Evolutionary conservation across 768 basidiomycete species (phyloP), one percentile per base, ranked within the genome.

Genomic region (Lentinus tigrinus): DNA sequence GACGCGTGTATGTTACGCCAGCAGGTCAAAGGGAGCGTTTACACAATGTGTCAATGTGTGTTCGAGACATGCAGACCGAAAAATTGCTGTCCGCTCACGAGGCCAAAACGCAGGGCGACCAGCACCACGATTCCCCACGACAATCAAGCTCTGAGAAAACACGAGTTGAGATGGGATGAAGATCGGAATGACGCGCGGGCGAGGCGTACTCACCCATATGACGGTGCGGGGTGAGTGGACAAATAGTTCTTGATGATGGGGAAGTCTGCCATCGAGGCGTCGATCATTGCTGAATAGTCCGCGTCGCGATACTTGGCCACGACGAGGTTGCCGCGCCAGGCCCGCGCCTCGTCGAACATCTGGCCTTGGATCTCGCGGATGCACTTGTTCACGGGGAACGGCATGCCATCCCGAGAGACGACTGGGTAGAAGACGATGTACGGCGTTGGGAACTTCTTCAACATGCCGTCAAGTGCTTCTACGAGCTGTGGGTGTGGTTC

Each of bases 221-320:
- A 55, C 53, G 85, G 83, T 13, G 81, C 80, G 28, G 79, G 79
- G 67, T 88, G 87, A 40, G 83, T 88, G 65, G 84, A 74, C 55
- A 93, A 81, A 69, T 85, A 91, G 69, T 93, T 93, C 69, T 89
- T 87, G 59, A 93, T 71, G 61, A 93, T 82, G 2, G 91, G 87
- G 62, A 91, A 93, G 67, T 92, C 91, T 37, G 90, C 85, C 81
- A 91, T 91, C n/a, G 87, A 84, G 23, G 83, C 84, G 67, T 91
- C 79, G 21, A 85, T 82, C 82, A 92, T 82, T 36, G 71, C 73
- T 2, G 74, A 71, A 69, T 78, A 81, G 7, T 72, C 70, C 28
- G 70, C 68, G 65, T 81, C 78, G 40, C 67, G 68, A 61, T 81
- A 93, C 71, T 92, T 93, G 39, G 86, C 89, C 43, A 91, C 75